These are phyloP conservation scores for Nicotiana benthamiana DNA, from an alignment of 257 asterid genomes.

Conservation along the genomic window DNA sequence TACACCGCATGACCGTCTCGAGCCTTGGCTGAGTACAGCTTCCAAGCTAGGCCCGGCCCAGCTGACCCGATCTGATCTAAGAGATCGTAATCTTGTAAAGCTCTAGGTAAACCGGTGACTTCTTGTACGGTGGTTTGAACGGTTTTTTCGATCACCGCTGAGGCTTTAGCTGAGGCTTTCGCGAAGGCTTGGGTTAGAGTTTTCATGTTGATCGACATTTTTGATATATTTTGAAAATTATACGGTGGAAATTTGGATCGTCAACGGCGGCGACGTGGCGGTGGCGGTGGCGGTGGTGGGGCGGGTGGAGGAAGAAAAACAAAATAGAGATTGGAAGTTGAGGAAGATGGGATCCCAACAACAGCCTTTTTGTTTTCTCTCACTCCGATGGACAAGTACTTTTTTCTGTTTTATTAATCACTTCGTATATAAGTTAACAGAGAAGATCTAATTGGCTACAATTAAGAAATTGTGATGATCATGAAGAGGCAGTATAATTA, in stretches of 20 bases:
- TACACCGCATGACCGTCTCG: constrained; percentile 70
- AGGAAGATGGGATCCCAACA: constrained; percentile 7
- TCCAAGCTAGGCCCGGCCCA: constrained; percentile 91
- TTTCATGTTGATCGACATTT: constrained; percentile 90
- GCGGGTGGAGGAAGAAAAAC: neutral
- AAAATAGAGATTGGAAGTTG: neutral
- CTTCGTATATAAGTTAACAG: too few species aligned
- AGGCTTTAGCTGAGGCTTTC: constrained; percentile 95
- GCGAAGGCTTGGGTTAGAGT: constrained; percentile 90
- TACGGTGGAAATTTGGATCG: neutral
- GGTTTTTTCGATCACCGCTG: constrained; percentile 94
- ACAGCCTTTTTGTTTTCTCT: neutral
- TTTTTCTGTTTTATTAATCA: too few species aligned
- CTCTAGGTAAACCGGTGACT: constrained; percentile 81
- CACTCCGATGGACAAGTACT: neutral
- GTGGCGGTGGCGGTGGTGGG: neutral
- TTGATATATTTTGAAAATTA: neutral
- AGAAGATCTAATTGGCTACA: too few species aligned
- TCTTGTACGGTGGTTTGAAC: constrained; percentile 95
- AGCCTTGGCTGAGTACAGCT: constrained; percentile 75
- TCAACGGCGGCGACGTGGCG: neutral
- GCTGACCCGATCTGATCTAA: constrained; percentile 93
- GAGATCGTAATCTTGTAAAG: constrained; percentile 82
- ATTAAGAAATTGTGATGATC: too few species aligned
- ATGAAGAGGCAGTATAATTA: too few species aligned